These are phyloP conservation scores for Nepenthes gracilis DNA, from an alignment of 148 eudicot species.

Conservation along the genomic window DNA sequence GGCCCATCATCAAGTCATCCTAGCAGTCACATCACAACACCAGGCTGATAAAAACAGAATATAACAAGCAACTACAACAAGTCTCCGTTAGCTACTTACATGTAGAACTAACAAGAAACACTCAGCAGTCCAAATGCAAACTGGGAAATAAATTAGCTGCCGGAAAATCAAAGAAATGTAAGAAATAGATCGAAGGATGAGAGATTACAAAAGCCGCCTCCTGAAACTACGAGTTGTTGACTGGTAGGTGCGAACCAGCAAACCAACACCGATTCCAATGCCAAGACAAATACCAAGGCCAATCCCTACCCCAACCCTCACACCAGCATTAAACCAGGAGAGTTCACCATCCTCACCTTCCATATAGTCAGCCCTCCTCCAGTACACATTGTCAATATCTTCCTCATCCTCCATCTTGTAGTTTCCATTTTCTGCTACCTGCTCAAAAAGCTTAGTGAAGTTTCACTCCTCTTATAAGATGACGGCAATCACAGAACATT, in stretches of 20 bases:
- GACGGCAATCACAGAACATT: too few species aligned
- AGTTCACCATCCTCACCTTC: slow-evolving; percentile 70
- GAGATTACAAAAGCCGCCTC: slow-evolving; percentile 24
- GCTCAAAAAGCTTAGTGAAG: not conserved
- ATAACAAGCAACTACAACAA: too few species aligned
- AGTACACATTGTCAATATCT: slow-evolving; percentile 18
- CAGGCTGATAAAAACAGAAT: too few species aligned
- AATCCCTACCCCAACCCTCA: slow-evolving; percentile 30
- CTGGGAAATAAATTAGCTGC: not conserved
- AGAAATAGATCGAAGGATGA: not conserved
- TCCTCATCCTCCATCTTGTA: slow-evolving; percentile 30
- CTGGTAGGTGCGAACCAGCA: slow-evolving; percentile 57
- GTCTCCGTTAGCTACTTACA: too few species aligned
- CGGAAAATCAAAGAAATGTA: too few species aligned
- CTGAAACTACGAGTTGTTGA: slow-evolving; percentile 40
- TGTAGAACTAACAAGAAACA: not conserved
- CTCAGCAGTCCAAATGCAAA: not conserved
- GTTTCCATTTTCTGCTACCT: slow-evolving; percentile 25
- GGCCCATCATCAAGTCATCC: too few species aligned
- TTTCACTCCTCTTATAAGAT: too few species aligned
- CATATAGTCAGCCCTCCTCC: slow-evolving; percentile 26
- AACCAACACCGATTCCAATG: slow-evolving; percentile 64
- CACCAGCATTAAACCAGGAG: slow-evolving; percentile 55
- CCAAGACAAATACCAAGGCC: slow-evolving; percentile 78
- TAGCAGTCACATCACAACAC: too few species aligned